Evolutionary conservation across 148 eudicot genomes (phyloP), one percentile per base, ranked within the genome.

Genomic region (Spergularia bocconei): DNA sequence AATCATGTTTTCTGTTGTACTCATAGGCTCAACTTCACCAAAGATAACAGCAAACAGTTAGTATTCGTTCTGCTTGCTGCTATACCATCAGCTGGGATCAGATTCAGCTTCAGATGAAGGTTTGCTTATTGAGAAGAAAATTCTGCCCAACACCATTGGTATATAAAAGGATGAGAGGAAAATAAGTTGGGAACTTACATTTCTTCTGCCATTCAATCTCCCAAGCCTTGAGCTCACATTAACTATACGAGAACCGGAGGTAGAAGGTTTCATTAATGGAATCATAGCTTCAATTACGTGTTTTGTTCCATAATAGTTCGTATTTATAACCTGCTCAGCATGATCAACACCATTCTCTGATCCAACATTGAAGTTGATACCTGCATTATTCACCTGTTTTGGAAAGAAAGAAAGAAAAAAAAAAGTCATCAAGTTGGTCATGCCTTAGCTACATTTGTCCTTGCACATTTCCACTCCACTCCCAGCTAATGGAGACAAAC

Each of bases 361-460:
- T 64, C 94, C 97, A 36, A 73, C 29, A 79, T 91, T 91, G 78
- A 79, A 91, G 80, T 88, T 92, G 51, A 92, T 86, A 57, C 97
- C 99, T 14, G 99, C 98, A 87, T 95, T 95, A 83, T 95, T 95
- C 44, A 95, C 80, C 98, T 95, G 91, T 78, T 29, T 74, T 33
- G 4, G 64, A 56, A 69, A 41, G 67, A 56, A 69, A 41, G 67
- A 56, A 62, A 68, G n/a, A 21, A 13, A 21, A 56, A n/a, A 5
- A 11, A 21, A 1, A 47, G 68, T 73, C 56, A 61, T 77, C 25
- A 61, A 61, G 63, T n/a, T 36, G 23, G 57, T 21, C 56, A 44
- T 38, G n/a, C 2, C 38, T 64, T 48, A 61, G 47, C 38, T 58
- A 65, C 7, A 29, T 29, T 44, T 6, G 48, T 44, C 48, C 48